phyloP scores from a whole-genome alignment of 176 grass and related monocot genomes.

The Tillandsia fasciculata region DNA sequence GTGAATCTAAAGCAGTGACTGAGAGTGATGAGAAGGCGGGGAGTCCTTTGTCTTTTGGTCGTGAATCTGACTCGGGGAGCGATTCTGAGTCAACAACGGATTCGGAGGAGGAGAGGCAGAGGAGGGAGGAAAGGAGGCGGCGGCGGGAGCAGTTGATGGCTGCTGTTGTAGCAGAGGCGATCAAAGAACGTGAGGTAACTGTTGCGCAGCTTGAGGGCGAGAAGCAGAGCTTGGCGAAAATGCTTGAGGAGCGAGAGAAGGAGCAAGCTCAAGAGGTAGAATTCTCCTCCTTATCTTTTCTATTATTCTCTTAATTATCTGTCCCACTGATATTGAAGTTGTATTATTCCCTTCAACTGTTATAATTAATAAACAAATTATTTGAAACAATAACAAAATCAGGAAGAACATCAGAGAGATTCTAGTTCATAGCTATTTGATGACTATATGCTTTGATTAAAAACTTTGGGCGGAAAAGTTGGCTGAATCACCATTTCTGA shows the following conservation, averaged over 20 bases:
- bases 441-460: too few relatives aligned
- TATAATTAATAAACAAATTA: too few relatives aligned
- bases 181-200: conserved; percentile 61
- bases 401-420: too few relatives aligned
- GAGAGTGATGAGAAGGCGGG: background rate
- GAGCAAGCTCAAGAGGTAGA: conserved; percentile 69
- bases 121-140: conserved; percentile 65
- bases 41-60: background rate
- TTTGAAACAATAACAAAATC: too few relatives aligned
- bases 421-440: too few relatives aligned
- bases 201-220: conserved; percentile 59
- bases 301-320: too few relatives aligned
- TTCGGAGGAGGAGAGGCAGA: conserved; percentile 66
- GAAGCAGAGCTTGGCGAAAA: conserved; percentile 61
- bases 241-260: conserved; percentile 81
- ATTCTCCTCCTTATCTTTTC: background rate
- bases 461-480: background rate
- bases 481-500: background rate
- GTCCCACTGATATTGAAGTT: background rate
- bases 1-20: background rate
- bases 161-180: conserved; percentile 50
- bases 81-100: conserved; percentile 45
- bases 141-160: conserved; percentile 41
- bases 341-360: background rate
- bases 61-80: conserved; percentile 34